Evolutionary conservation across 495 filamentous ascomycete genomes (phyloP).

Genomic region (Penicillium macrosclerotiorum): DNA sequence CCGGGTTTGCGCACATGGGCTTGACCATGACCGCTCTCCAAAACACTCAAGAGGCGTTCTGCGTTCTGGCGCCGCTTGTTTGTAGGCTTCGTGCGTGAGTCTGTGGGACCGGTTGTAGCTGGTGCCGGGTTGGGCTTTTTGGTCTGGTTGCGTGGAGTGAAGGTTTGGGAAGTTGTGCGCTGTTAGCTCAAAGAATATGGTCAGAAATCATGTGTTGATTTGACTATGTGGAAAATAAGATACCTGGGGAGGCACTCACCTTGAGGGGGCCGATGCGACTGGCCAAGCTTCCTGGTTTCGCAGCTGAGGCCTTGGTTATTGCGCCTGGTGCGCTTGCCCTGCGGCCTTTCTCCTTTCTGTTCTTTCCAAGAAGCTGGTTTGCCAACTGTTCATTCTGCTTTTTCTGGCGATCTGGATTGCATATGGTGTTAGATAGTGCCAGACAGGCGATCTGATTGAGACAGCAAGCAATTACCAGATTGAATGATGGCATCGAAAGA

Average conservation of each 20-base stretch:
- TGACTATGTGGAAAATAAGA: too few species aligned
- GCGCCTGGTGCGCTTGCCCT: constrained; percentile 55
- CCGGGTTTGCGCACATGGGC: constrained; percentile 25
- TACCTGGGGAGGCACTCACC: too few species aligned
- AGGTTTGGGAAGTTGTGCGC: constrained; percentile 45
- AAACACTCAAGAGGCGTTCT: constrained; percentile 35
- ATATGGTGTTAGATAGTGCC: constrained; percentile 8
- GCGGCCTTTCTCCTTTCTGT: constrained; percentile 35
- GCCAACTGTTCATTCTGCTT: constrained; percentile 71
- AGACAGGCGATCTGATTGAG: neutral
- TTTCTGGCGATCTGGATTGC: constrained; percentile 58
- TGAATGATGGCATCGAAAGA: constrained; percentile 68
- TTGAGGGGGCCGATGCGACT: constrained; percentile 75
- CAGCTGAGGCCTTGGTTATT: constrained; percentile 41
- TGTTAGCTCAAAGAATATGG: constrained; percentile 14
- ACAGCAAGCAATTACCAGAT: constrained; percentile 43
- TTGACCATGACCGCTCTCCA: constrained; percentile 28
- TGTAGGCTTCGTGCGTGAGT: constrained; percentile 23
- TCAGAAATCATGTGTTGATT: neutral
- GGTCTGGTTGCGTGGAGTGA: constrained; percentile 32
- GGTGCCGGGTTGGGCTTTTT: constrained; percentile 21
- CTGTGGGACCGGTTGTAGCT: constrained; percentile 16
- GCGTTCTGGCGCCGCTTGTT: constrained; percentile 39
- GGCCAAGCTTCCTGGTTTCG: constrained; percentile 58
- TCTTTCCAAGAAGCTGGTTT: constrained; percentile 64